Percentiles rank a stretch among this genome's conserved stretches.
phyloP scores from a whole-genome alignment of 2,329 filamentous ascomycete species.

The Magnaporthiopsis rhizophila region DNA sequence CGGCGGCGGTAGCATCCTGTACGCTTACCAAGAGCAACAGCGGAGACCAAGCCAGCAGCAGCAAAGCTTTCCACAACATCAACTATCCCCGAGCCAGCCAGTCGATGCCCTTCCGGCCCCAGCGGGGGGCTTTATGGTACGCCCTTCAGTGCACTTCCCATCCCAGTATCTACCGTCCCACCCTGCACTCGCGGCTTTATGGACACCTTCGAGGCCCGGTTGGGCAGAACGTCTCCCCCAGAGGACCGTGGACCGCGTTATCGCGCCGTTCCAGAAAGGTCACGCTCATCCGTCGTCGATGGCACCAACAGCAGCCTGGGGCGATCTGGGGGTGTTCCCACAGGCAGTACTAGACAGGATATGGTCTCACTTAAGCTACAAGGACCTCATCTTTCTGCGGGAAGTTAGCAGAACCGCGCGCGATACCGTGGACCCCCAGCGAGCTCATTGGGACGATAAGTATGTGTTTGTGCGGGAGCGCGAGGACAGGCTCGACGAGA shows the following conservation, averaged over 20 bases:
- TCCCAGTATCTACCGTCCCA: neutral
- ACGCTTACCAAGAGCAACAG: neutral
- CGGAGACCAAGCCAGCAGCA: neutral
- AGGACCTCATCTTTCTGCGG: constrained; percentile 7
- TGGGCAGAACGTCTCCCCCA: neutral
- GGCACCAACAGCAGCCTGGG: neutral
- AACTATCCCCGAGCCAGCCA: too few species aligned
- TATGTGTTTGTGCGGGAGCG: neutral
- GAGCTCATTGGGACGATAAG: neutral
- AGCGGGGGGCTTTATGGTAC: neutral
- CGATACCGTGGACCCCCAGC: neutral
- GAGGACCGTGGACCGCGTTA: neutral
- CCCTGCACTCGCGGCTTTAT: neutral
- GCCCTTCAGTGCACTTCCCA: neutral
- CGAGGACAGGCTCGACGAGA: neutral
- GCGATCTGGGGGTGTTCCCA: neutral
- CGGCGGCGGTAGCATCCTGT: neutral
- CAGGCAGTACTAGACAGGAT: neutral
- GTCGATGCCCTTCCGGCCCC: neutral
- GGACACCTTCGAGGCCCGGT: neutral
- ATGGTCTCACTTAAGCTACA: neutral
- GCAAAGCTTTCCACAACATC: neutral
- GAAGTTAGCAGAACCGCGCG: constrained; percentile 3
- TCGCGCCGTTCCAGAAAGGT: neutral
- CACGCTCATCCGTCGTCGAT: neutral